phyloP scores from a whole-genome alignment of 164 flowering plant genomes.

The Piper betle region DNA sequence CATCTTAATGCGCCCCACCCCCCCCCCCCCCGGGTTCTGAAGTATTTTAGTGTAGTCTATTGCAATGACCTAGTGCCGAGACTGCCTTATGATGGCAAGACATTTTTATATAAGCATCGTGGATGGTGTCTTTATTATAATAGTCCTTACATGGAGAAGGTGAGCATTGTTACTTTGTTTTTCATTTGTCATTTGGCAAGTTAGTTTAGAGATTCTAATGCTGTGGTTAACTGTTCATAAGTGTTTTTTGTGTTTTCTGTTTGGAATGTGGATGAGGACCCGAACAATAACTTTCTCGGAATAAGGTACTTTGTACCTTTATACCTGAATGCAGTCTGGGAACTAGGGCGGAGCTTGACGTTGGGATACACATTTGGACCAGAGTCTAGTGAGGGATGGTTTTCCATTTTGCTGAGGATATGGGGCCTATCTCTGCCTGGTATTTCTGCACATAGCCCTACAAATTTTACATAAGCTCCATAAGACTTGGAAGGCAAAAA shows the following conservation, averaged over 20 bases:
- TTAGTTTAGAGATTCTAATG: background rate
- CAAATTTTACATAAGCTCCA: conserved; percentile 41
- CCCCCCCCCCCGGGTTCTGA: too few species aligned
- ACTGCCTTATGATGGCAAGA: conserved; percentile 54
- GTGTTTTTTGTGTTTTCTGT: background rate
- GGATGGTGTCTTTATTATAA: conserved; percentile 49
- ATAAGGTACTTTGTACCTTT: conserved; percentile 29
- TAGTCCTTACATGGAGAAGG: conserved; percentile 61
- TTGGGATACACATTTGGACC: conserved; percentile 25
- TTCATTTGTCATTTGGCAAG: background rate
- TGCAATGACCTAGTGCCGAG: conserved; percentile 73
- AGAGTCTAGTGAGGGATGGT: conserved; percentile 45
- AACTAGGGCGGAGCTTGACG: conserved; percentile 42
- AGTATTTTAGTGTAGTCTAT: conserved; percentile 61
- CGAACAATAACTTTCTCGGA: conserved; percentile 70
- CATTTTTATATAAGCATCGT: conserved; percentile 55
- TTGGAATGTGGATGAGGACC: conserved; percentile 45
- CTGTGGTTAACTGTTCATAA: background rate
- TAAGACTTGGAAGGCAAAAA: conserved; percentile 26
- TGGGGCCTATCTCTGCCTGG: conserved; percentile 51
- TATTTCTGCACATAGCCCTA: conserved; percentile 39
- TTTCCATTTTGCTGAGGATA: conserved; percentile 25
- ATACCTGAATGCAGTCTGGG: conserved; percentile 48
- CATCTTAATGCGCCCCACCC: conserved; percentile 11
- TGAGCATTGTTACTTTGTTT: conserved; percentile 5